Base-by-base conservation (phyloP, 2,329 filamentous ascomycete genomes). In the Monilinia vaccinii-corymbosi region DNA sequence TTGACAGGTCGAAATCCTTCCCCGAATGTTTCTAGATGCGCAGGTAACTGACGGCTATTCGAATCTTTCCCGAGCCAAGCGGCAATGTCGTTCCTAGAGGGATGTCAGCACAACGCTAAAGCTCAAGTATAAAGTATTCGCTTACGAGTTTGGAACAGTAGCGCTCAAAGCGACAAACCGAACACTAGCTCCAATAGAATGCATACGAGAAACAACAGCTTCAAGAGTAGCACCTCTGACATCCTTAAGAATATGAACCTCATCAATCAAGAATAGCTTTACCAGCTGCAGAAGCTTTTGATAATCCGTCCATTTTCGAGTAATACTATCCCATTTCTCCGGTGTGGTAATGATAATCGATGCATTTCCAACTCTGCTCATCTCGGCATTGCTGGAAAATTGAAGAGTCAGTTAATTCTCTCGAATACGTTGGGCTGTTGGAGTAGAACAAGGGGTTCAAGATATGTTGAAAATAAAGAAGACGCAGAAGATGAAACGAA, bases 291-390 rank as follows among this genome's bases (percentile, higher is more conserved):
- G 83, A 21, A 95, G 75, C 64, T 80, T 87, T 56, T 81, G 80
- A 67, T 95, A 87, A 66, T 95, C 90, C 66, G 86, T 84, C 91
- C 91, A 95, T 69, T 90, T 92, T 21, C 90, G 80, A 0, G 91
- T 95, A 71, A 94, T 86, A 62, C 89, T 93, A 70, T 96, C 90
- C 90, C 90, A 95, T 69, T 95, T 95, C 73, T 96, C 90, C 0
- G 91, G 90, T 0, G 90, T 96, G 0, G 91, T 94, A 63, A 95
- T 81, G 65, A 96, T 93, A 64, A 96, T 89, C 50, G 85, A 86
- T 3, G 89, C 89, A 66, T 79, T 83, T 62, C 90, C 85, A 7
- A 93, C 86, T 58, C 80, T 82, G 25, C 78, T 78, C 61, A 91
- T 77, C 65, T 92, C 84, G 6, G 76, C 73, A 56, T 81, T 77